Evolutionary conservation across 2,329 filamentous ascomycete genomes (phyloP), one percentile per base, ranked within the genome.

Genomic region (Phialophora tarda): DNA sequence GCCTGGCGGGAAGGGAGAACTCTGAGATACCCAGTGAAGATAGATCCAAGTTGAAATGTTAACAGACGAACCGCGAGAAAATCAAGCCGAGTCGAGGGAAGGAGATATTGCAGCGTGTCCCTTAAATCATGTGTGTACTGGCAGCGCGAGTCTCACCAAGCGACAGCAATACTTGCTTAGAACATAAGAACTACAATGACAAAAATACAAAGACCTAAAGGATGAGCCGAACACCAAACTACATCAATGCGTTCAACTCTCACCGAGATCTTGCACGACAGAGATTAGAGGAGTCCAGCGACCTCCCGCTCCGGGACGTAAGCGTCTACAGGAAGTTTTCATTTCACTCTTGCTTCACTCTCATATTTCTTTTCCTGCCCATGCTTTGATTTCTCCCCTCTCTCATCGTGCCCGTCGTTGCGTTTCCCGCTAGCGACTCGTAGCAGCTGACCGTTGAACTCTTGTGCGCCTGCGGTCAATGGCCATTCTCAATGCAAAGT

Each of bases 101-200:
- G 48, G 6, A 23, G 48, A 17, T 12, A 26, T 51, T 51, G 48
- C 23, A 51, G 48, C 48, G 48, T 5, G 5, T 51, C 48, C 24
- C 11, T 51, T 26, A 17, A 23, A 1, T 24, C 48, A 51, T 26
- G 23, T 7, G 48, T 17, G 48, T 51, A 51, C 21, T 51, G 48
- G n/a, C 23, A 7, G 10, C 12, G 23, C 48, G n/a, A 28, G 21
- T 51, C 10, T 44, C 38, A n/a, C 12, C 6, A 28, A 30, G 26
- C 21, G 21, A 53, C 23, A 53, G 50, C 50, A 32, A n/a, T 26
- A 24, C 55, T 59, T 48, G 17, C 57, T 28, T 59, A 59, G 57
- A 59, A 21, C 32, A 58, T 26, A 28, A 59, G 41, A 47, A 47
- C 17, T 26, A 59, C 21, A 24, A 12, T 12, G 30, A 59, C 32